A percentile compares a stretch with the other conserved stretches of the same genome.
These are phyloP conservation scores for Xylaria longipes DNA, from an alignment of 495 filamentous ascomycete species.

Conservation along the genomic window DNA sequence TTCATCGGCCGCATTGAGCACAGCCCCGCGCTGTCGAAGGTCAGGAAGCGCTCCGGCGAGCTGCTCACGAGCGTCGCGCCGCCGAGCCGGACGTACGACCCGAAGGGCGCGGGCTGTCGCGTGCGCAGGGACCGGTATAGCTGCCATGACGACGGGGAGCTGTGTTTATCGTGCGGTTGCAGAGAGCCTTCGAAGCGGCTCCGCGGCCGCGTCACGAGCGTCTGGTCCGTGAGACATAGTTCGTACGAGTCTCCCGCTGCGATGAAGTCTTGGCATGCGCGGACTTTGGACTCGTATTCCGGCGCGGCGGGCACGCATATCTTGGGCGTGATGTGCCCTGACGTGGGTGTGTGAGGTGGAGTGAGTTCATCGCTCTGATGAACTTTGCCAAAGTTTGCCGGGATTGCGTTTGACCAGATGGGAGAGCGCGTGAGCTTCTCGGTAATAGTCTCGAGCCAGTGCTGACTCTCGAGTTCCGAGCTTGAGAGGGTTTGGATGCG, in stretches of 20 bases:
- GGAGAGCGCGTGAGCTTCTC: slow-evolving; percentile 39
- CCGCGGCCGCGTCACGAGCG: slow-evolving; percentile 58
- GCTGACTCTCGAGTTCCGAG: slow-evolving; percentile 40
- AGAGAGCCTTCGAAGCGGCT: slow-evolving; percentile 32
- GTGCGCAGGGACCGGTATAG: slow-evolving; percentile 73
- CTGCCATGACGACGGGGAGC: slow-evolving; percentile 59
- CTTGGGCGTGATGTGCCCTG: slow-evolving; percentile 20
- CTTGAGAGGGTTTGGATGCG: slow-evolving; percentile 69
- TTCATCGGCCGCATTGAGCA: slow-evolving; percentile 88
- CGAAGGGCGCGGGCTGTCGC: slow-evolving; percentile 85
- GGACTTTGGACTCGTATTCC: slow-evolving; percentile 69
- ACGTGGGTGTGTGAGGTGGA: slow-evolving; percentile 35
- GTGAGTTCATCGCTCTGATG: slow-evolving; percentile 34
- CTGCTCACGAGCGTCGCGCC: slow-evolving; percentile 74
- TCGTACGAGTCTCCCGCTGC: slow-evolving; percentile 88
- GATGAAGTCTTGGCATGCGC: slow-evolving; percentile 73
- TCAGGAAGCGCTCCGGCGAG: slow-evolving; percentile 92
- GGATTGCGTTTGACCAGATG: slow-evolving; percentile 37
- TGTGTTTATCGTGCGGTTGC: background rate
- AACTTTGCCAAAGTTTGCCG: slow-evolving; percentile 29
- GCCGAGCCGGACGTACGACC: slow-evolving; percentile 78
- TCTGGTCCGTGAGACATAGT: slow-evolving; percentile 84
- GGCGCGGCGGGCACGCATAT: slow-evolving; percentile 56
- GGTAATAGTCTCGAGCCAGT: slow-evolving; percentile 43
- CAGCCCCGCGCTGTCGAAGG: slow-evolving; percentile 63